A percentile compares a stretch with the other conserved stretches of the same genome.
phyloP scores from a whole-genome alignment of 139 green algal species.

The Helicosporidium sp. region DNA sequence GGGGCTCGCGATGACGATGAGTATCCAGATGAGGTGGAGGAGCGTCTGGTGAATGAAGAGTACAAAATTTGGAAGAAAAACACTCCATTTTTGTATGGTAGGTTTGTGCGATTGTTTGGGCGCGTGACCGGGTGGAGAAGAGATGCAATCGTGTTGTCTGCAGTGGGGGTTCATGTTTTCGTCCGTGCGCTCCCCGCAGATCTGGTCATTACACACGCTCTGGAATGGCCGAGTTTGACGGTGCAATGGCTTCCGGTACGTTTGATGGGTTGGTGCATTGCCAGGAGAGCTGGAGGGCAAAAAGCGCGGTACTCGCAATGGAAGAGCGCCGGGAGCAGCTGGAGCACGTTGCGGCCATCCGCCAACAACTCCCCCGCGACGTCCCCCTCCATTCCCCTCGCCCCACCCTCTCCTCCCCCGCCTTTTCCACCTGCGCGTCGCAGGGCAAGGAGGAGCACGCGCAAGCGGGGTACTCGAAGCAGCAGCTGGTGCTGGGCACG shows the following conservation, averaged over 20 bases:
- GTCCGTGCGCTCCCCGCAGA: constrained; percentile 38
- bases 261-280: too few relatives aligned
- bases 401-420: neutral
- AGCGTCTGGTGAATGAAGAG: constrained; percentile 90
- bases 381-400: too few relatives aligned
- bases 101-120: too few relatives aligned
- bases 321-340: neutral
- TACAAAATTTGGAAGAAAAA: constrained; percentile 99
- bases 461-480: constrained; percentile 49
- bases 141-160: too few relatives aligned
- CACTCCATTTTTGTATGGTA: constrained; percentile 93
- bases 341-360: neutral
- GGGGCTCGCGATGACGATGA: constrained; percentile 22
- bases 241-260: constrained; percentile 91
- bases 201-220: constrained; percentile 93
- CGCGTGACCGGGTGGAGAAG: too few relatives aligned
- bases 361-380: neutral
- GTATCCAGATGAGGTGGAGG: constrained; percentile 53
- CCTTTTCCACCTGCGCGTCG: neutral
- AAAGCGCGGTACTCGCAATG: too few relatives aligned
- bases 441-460: constrained; percentile 14
- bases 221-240: constrained; percentile 96
- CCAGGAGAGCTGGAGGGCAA: too few relatives aligned
- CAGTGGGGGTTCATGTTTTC: too few relatives aligned
- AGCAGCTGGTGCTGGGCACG: constrained; percentile 89